phyloP scores from a whole-genome alignment of 306 rosid species.

The Cicer arietinum region DNA sequence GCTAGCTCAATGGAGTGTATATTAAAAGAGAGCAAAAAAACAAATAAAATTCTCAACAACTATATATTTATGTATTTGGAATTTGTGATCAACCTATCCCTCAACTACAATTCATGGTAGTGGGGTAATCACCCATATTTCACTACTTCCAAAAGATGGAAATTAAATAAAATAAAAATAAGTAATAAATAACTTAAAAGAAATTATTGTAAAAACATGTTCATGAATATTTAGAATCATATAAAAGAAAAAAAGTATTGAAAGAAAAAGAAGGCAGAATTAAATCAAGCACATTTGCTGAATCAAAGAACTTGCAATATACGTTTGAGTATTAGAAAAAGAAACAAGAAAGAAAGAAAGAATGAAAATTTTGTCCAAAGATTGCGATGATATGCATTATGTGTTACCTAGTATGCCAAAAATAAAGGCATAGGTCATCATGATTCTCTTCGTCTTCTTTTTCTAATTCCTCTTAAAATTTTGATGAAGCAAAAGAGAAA shows the following conservation, averaged over 20 bases:
- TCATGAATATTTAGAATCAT: not conserved
- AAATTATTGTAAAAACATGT: not conserved
- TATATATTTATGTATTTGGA: not conserved
- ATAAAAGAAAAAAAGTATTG: not conserved
- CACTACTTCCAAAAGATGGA: constrained; percentile 1
- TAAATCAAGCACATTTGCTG: not conserved
- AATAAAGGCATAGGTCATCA: constrained; percentile 49
- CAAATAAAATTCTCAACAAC: not conserved
- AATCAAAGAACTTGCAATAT: not conserved
- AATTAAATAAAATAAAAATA: not conserved
- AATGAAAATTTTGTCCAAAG: not conserved
- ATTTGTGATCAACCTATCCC: constrained; percentile 41
- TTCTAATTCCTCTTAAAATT: not conserved
- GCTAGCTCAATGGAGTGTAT: not conserved
- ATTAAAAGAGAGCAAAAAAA: not conserved
- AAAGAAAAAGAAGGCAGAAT: not conserved
- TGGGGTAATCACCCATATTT: constrained; percentile 7
- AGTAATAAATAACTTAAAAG: not conserved
- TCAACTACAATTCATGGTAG: constrained; percentile 17
- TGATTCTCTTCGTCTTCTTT: constrained; percentile 25
- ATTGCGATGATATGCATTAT: not conserved
- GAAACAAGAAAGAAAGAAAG: not conserved
- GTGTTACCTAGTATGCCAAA: constrained; percentile 80
- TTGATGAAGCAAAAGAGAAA: not conserved
- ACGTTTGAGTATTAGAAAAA: not conserved